Evolutionary conservation across 352 stramenopile genomes (phyloP), one percentile per base, ranked within the genome.

Genomic region (Phytopythium chamaehyphon): DNA sequence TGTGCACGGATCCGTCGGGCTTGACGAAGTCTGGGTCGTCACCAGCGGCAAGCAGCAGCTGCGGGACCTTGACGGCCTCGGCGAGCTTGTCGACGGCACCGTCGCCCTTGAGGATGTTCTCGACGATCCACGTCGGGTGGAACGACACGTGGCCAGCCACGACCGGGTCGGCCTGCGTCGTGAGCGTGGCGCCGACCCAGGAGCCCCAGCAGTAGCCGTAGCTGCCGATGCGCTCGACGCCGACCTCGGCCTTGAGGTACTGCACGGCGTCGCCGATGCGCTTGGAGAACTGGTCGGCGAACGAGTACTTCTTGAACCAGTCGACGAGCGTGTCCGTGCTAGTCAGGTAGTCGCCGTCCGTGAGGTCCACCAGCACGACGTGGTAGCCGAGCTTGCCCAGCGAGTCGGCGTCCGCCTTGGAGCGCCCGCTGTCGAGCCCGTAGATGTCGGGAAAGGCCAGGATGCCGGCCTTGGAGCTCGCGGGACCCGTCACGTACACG

Each of bases 131-230:
- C 55, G 77, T 79, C 38, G 83, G 77, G 64, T 93, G 83, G 67
- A 90, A 93, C n/a, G 74, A 89, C 40, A 93, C 69, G 67, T 91
- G 76, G 48, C 73, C 77, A 23, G 64, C 23, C 11, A 93, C 69
- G 5, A 73, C 50, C 4, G 81, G 71, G 38, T 78, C 55, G 14
- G 57, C 63, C 21, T 63, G 60, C 28, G 81, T 50, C 1, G 71
- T 83, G 48, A 69, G 61, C 49, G 68, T 84, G 33, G 77, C 71
- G 12, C 81, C 77, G 26, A 89, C 74, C 77, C 78, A 93, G 44
- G 77, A 82, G 36, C 83, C 80, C 77, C 77, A 93, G 77, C 83
- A 93, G 69, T 90, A 90, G 51, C 83, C 83, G 56, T 90, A 90
- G 61, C 73, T 88, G 36, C 69, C 73, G 43, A 93, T 62, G 38